Conservation (phyloP, 2,329 filamentous ascomycete genomes). For the Alternaria panax region DNA sequence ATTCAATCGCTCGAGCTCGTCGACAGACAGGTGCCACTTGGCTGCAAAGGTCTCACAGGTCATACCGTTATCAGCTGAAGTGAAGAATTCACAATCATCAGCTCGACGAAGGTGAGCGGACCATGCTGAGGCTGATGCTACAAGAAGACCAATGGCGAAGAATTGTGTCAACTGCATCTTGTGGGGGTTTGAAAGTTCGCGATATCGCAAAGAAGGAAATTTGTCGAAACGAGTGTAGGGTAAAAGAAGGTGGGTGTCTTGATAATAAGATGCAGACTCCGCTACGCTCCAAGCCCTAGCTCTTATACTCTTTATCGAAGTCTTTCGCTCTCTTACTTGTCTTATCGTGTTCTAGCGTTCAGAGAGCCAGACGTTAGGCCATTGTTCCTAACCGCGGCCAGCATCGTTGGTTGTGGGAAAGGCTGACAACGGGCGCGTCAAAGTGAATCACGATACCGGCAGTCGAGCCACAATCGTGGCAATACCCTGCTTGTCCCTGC, state of each 20-base stretch:
- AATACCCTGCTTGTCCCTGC: background rate
- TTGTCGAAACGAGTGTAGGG: background rate
- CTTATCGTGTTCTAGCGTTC: background rate
- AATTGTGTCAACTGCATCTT: background rate
- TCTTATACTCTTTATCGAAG: background rate
- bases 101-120: background rate
- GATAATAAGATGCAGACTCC: conserved; percentile 1
- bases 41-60: conserved; percentile 2
- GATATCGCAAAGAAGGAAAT: background rate
- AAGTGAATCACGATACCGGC: background rate
- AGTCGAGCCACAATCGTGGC: background rate
- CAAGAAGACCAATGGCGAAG: background rate
- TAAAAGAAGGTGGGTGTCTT: background rate
- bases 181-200: background rate
- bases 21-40: background rate
- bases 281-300: background rate
- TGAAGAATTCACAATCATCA: conserved; percentile 2
- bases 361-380: background rate
- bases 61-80: background rate
- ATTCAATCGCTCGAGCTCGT: conserved; percentile 3
- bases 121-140: background rate
- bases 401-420: background rate
- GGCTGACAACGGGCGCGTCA: background rate
- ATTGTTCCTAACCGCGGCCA: background rate
- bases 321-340: background rate